Conservation (phyloP, 2,329 filamentous ascomycete species). For the Nemania abortiva region DNA sequence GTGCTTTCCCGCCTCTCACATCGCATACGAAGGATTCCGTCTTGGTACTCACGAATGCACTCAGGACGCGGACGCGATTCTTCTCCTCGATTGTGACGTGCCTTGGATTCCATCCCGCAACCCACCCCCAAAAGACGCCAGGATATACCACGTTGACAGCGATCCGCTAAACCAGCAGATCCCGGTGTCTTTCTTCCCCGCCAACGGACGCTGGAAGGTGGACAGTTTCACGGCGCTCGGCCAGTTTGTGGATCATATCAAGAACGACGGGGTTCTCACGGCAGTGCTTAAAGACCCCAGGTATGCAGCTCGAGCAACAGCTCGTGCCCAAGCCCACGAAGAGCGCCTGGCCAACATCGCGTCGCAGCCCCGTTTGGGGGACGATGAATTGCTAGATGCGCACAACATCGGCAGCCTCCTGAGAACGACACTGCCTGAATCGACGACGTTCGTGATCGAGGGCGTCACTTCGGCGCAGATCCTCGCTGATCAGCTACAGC, state of each 20-base stretch:
- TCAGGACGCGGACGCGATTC: constrained; percentile 71
- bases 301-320: constrained; percentile 45
- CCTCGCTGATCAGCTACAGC: constrained; percentile 78
- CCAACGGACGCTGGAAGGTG: constrained; percentile 63
- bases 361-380: constrained; percentile 38
- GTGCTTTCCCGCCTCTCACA: constrained; percentile 53
- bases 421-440: constrained; percentile 39
- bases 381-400: constrained; percentile 42
- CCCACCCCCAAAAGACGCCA: constrained; percentile 66
- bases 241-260: constrained; percentile 49
- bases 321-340: constrained; percentile 39
- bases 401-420: constrained; percentile 46
- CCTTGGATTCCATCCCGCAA: constrained; percentile 76
- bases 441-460: constrained; percentile 80
- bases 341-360: constrained; percentile 44
- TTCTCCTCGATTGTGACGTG: constrained; percentile 76
- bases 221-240: constrained; percentile 60
- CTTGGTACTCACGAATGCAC: constrained; percentile 71
- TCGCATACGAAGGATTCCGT: constrained; percentile 62
- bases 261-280: constrained; percentile 24
- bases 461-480: constrained; percentile 78
- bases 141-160: constrained; percentile 73
- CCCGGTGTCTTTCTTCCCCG: constrained; percentile 68
- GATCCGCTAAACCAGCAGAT: constrained; percentile 75
- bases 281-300: constrained; percentile 45